Percentiles rank a stretch among this genome's conserved stretches.
Evolutionary conservation across 2,329 filamentous ascomycete species (phyloP).

Genomic region (Verticillium albo-atrum): DNA sequence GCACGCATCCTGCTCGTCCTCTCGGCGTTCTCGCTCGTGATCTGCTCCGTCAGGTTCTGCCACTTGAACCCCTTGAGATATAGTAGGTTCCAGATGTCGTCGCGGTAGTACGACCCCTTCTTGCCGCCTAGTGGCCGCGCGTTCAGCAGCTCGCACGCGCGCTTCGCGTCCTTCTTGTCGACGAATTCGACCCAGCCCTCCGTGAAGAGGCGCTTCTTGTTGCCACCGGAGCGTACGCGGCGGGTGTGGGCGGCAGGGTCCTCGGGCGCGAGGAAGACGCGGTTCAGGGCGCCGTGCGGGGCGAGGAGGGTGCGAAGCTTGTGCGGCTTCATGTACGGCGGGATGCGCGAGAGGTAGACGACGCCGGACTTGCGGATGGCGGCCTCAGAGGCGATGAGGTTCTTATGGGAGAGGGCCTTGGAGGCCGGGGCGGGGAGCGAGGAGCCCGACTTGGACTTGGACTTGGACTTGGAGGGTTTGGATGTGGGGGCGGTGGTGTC

Average conservation of each 20-base stretch:
- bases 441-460: conserved; percentile 17
- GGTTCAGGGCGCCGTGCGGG: conserved; percentile 70
- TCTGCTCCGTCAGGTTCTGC: conserved; percentile 70
- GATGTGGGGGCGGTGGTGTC: conserved; percentile 11
- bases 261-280: conserved; percentile 76
- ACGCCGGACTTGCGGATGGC: conserved; percentile 72
- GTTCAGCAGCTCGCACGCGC: conserved; percentile 72
- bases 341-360: conserved; percentile 77
- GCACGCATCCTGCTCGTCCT: conserved; percentile 69
- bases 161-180: conserved; percentile 71
- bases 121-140: conserved; percentile 76
- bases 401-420: conserved; percentile 59
- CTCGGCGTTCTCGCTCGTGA: conserved; percentile 77
- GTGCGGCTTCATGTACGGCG: conserved; percentile 82
- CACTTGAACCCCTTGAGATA: conserved; percentile 85
- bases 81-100: conserved; percentile 81
- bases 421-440: conserved; percentile 41
- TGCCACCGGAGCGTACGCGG: conserved; percentile 69
- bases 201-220: conserved; percentile 76
- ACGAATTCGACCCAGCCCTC: conserved; percentile 87
- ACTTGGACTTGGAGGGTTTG: conserved; percentile 21
- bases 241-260: conserved; percentile 61
- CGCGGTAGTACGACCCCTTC: conserved; percentile 77
- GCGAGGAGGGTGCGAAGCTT: conserved; percentile 72
- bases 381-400: conserved; percentile 59